Evolutionary conservation across 1,284 basidiomycete genomes (phyloP).

Genomic region (Volvariella volvacea): DNA sequence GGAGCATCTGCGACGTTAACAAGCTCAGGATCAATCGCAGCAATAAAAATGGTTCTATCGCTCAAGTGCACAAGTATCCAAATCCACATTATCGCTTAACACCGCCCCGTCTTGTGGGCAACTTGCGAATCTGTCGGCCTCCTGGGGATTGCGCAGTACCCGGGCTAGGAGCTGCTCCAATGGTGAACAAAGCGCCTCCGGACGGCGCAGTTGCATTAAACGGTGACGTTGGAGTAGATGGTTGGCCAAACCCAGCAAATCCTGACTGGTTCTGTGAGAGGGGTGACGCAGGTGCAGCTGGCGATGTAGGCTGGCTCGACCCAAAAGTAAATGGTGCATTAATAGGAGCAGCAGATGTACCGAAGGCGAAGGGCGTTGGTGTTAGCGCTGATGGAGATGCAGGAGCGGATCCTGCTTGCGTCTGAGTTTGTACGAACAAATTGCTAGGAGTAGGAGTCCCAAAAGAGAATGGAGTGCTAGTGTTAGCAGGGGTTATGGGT

Average conservation of each 20-base stretch:
- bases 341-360: slow-evolving; percentile 21
- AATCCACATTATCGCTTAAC: slow-evolving; percentile 28
- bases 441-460: not conserved
- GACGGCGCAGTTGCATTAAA: slow-evolving; percentile 31
- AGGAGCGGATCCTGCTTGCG: slow-evolving; percentile 10
- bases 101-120: slow-evolving; percentile 38
- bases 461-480: not conserved
- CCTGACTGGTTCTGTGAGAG: slow-evolving; percentile 28
- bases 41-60: too few species aligned
- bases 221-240: slow-evolving; percentile 27
- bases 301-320: slow-evolving; percentile 52
- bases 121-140: slow-evolving; percentile 42
- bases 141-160: slow-evolving; percentile 20
- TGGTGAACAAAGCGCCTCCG: slow-evolving; percentile 45
- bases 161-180: slow-evolving; percentile 41
- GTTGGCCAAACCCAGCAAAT: slow-evolving; percentile 30
- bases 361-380: slow-evolving; percentile 42
- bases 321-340: slow-evolving; percentile 36
- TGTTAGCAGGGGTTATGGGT: not conserved
- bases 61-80: too few species aligned
- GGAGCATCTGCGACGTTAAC: too few species aligned
- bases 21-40: too few species aligned
- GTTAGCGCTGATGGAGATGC: slow-evolving; percentile 24
- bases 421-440: not conserved
- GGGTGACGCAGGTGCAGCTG: slow-evolving; percentile 29